Evolutionary conservation across 2,329 filamentous ascomycete genomes (phyloP).

Genomic region (Rutstroemia sp.): DNA sequence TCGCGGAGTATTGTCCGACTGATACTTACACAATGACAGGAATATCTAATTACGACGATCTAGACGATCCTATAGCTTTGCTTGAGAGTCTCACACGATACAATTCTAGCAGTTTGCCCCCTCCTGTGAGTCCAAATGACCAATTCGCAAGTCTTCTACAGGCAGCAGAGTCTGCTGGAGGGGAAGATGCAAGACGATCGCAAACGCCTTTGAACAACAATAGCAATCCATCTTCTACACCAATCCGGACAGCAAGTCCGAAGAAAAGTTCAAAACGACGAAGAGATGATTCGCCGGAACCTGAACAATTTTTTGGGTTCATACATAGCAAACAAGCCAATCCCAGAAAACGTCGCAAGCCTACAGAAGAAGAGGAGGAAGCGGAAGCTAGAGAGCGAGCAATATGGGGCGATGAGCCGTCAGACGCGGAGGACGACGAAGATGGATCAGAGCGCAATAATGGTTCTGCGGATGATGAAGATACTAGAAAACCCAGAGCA

Average conservation of each 20-base stretch:
- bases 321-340: not conserved
- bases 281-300: slow-evolving; percentile 5
- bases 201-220: slow-evolving; percentile 1
- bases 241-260: not conserved
- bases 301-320: slow-evolving; percentile 5
- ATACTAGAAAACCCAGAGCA: not conserved
- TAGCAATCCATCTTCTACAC: not conserved
- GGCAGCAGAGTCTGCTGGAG: slow-evolving; percentile 23
- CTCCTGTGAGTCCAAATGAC: slow-evolving; percentile 10
- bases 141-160: slow-evolving; percentile 24
- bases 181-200: slow-evolving; percentile 5
- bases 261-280: not conserved
- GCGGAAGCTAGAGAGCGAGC: slow-evolving; percentile 21
- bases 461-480: not conserved
- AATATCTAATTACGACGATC: slow-evolving; percentile 13
- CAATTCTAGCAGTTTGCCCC: slow-evolving; percentile 8
- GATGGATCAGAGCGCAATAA: no score
- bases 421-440: slow-evolving; percentile 13
- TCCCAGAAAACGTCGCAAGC: slow-evolving; percentile 11
- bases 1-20: slow-evolving; percentile 5
- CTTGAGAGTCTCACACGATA: slow-evolving; percentile 24
- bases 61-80: slow-evolving; percentile 21
- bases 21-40: slow-evolving; percentile 17
- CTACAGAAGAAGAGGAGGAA: slow-evolving; percentile 12
- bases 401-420: slow-evolving; percentile 25